Conservation (phyloP, 805 yeast species). For the Sugiyamaella boreocaroliniensis region DNA sequence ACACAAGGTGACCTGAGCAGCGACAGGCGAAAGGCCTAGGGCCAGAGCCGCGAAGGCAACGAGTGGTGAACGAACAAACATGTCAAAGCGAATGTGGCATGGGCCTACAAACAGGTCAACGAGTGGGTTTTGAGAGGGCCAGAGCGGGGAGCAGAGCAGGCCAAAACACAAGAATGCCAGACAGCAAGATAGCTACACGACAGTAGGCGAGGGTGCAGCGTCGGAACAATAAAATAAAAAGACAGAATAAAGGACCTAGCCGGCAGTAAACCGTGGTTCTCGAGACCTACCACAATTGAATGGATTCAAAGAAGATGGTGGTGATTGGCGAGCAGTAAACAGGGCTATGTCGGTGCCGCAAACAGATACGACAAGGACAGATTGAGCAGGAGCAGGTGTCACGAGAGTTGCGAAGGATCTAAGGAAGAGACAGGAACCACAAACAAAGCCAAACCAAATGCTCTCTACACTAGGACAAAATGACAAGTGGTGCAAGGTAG, state of each 20-base stretch:
- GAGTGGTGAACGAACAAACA: background rate
- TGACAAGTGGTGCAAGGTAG: too few species aligned
- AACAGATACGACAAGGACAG: background rate
- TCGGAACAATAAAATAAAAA: background rate
- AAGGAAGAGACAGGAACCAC: too few species aligned
- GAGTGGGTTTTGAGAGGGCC: too few species aligned
- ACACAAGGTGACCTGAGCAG: slow-evolving; percentile 25
- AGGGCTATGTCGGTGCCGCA: background rate
- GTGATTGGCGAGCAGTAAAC: background rate
- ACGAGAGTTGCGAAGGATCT: too few species aligned
- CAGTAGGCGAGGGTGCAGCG: too few species aligned
- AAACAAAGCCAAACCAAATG: too few species aligned
- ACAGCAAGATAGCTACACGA: background rate
- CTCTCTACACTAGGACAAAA: too few species aligned
- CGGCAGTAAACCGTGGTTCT: too few species aligned
- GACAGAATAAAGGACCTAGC: too few species aligned
- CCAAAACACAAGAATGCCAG: background rate
- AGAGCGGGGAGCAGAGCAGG: too few species aligned
- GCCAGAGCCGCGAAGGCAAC: background rate
- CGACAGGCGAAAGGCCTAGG: background rate
- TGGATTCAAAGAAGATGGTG: background rate
- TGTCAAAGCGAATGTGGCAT: background rate
- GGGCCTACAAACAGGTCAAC: background rate
- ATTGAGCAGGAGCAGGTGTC: background rate
- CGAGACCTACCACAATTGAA: too few species aligned